Evolutionary conservation across 306 rosid genomes (phyloP).

Genomic region (Calophaca sinica): DNA sequence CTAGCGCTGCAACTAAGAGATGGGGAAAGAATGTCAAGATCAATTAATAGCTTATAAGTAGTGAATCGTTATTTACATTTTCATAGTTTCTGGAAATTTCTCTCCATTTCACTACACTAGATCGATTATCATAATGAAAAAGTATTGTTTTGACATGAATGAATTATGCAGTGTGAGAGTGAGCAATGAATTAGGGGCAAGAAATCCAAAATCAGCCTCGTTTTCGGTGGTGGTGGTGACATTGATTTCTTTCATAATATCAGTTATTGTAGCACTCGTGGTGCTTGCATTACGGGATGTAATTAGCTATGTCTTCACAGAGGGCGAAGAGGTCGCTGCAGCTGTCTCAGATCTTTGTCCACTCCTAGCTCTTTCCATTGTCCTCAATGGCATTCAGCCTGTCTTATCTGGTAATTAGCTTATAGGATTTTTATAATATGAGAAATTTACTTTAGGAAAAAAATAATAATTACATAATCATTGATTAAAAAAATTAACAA

Average conservation of each 20-base stretch:
- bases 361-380: conserved; percentile 67
- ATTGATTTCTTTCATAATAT: conserved; percentile 60
- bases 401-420: conserved; percentile 70
- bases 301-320: conserved; percentile 75
- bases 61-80: too few relatives aligned
- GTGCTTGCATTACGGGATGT: conserved; percentile 63
- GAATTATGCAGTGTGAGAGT: conserved; percentile 78
- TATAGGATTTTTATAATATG: background rate
- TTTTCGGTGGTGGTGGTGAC: conserved; percentile 76
- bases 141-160: background rate
- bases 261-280: conserved; percentile 52
- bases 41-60: too few relatives aligned
- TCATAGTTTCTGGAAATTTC: too few relatives aligned
- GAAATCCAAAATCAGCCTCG: conserved; percentile 76
- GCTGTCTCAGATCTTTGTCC: conserved; percentile 88
- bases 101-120: background rate
- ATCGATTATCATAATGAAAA: background rate
- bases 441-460: background rate
- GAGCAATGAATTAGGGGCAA: conserved; percentile 85
- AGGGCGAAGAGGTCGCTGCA: conserved; percentile 71
- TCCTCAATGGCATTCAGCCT: conserved; percentile 85
- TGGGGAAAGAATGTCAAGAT: too few relatives aligned
- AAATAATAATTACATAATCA: too few relatives aligned
- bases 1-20: too few relatives aligned
- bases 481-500: too few relatives aligned